Evolutionary conservation across 164 flowering plant species (phyloP), one percentile per base, ranked within the genome.

Genomic region (Berberis thunbergii): DNA sequence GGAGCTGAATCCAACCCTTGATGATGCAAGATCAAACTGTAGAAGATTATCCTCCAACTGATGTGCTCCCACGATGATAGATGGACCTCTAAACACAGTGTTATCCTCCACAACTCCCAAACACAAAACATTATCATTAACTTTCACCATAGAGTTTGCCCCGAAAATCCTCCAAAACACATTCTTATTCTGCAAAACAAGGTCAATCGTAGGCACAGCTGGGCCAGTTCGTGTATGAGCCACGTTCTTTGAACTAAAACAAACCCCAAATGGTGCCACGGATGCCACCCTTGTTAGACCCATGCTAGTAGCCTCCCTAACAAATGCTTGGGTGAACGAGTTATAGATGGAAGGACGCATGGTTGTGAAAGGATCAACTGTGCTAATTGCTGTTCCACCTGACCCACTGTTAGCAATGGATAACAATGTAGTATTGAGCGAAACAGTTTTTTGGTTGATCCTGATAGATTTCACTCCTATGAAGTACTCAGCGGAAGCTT

Each of bases 11-110:
- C 82, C 82, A 0, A 87, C 67, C 67, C 61, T 81, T 1, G 81
- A 74, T 3, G 69, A 10, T 1, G 61, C 81, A 1, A 83, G 65
- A 76, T 87, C 88, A 45, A 87, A 79, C 68, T 85, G 71, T 42
- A 87, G 54, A 6, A 85, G 66, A 70, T 80, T 83, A 43, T 87
- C 74, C 73, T 85, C 85, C 67, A 84, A 12, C 45, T 85, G 88
- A 59, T 78, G 69, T 4, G 75, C 86, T 0, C 94, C 94, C 0
- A 85, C 64, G n/a, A 81, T 79, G 1, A 85, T 81, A 0, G 87
- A 71, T 3, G 81, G 67, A 44, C 59, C 74, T 1, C 66, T 70
- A 0, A 45, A 43, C 46, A n/a, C 3, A 1, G 84, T 85, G 26
- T 26, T 26, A 3, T 83, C 94, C 49, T 85, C 81, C 61, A 82